These are phyloP conservation scores for Phlyctochytrium planicorne DNA, from an alignment of 192 early-diverging fungal species.

Conservation along the genomic window DNA sequence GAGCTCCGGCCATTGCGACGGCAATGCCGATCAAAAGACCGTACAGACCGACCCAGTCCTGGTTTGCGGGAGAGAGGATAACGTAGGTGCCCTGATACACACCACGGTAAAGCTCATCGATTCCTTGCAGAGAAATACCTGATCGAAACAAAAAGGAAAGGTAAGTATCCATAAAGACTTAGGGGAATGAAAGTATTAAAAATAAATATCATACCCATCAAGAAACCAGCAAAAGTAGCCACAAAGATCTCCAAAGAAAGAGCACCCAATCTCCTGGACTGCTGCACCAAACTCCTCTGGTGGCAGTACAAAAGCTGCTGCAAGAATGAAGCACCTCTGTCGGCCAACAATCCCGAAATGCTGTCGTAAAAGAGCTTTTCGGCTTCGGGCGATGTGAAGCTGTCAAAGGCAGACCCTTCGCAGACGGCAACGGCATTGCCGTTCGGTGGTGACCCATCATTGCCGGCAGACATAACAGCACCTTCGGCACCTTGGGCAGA, in stretches of 20 bases:
- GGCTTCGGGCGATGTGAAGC: neutral
- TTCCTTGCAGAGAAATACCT: slow-evolving; percentile 28
- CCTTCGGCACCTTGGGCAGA: neutral
- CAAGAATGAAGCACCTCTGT: slow-evolving; percentile 31
- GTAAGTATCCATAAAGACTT: neutral
- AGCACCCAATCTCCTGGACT: slow-evolving; percentile 25
- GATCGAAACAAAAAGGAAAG: neutral
- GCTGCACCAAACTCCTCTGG: slow-evolving; percentile 39
- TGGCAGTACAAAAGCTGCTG: slow-evolving; percentile 41
- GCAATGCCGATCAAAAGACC: slow-evolving; percentile 38
- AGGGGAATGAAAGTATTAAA: neutral
- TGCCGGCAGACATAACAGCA: neutral
- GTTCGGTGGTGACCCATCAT: neutral
- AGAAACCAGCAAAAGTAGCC: slow-evolving; percentile 38
- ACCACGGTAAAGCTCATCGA: slow-evolving; percentile 42
- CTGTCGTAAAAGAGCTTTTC: slow-evolving; percentile 24
- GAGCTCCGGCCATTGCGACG: slow-evolving; percentile 40
- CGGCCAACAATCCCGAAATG: slow-evolving; percentile 32
- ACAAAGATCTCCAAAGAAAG: slow-evolving; percentile 48
- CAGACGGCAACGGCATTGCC: neutral
- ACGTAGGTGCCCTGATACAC: slow-evolving; percentile 42
- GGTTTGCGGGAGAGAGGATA: slow-evolving; percentile 40
- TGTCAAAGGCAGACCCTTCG: neutral
- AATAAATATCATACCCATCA: slow-evolving; percentile 35
- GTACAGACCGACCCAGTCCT: slow-evolving; percentile 33